Base-by-base conservation (phyloP, 805 yeast species). In the Hanseniaspora clermontiae region DNA sequence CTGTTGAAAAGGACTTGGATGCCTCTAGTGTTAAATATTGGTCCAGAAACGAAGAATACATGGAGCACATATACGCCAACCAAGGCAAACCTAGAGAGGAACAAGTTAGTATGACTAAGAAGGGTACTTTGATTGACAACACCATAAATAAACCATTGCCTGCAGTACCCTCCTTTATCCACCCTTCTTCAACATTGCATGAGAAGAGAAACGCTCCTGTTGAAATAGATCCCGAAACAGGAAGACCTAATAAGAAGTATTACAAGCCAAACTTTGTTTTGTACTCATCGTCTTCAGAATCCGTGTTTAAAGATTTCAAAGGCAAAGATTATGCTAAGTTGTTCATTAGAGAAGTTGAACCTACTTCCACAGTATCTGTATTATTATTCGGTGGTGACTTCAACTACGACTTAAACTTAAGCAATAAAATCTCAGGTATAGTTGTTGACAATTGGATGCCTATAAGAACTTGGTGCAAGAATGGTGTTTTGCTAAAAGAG, bases 401-500 rank as follows among this genome's bases (percentile, higher is more conserved):
- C 27, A 77, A 78, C 0, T 75, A 85, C 19, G 68, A 73, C 42
- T 84, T 82, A 65, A 87, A 84, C 61, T 66, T 75, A 0, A 71
- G 77, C 1, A 75, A 72, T 43, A 75, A 81, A 5, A 78, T 89
- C 0, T 95, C 96, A 0, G 97, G 97, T 24, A 78, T 93, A 38
- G 81, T 88, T 9, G 71, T 91, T 56, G 96, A 87, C 61, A 76
- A 77, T n/a, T 90, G 97, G 97, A 69, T 87, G 37, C 95, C 96
- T 0, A 76, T 91, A 12, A 75, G 87, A 59, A 87, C 96, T 0
- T 91, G 97, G 97, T 84, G 95, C 60, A 86, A 93, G 61, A 87
- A 90, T 63, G 97, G 90, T 1, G 95, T 91, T 1, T 70, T 91
- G 49, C 76, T 90, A 34, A 84, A 86, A 58, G 80, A 83, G 58